These are phyloP conservation scores for Yamadazyma nakazawae DNA, from an alignment of 805 yeast species.

Conservation along the genomic window DNA sequence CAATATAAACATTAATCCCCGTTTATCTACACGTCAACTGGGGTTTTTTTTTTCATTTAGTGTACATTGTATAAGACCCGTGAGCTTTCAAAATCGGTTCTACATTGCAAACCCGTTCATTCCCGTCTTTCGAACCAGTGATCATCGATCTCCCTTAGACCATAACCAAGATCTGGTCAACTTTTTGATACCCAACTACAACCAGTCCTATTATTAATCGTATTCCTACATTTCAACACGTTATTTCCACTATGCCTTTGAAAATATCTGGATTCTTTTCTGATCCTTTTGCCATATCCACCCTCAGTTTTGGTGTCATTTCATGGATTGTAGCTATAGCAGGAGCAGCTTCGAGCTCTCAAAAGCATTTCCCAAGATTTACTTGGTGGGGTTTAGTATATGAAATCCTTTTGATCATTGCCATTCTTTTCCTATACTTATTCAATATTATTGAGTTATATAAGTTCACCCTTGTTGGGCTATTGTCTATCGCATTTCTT, in stretches of 20 bases:
- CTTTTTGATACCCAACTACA: background rate
- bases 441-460: constrained; percentile 68
- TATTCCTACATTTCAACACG: background rate
- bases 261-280: constrained; percentile 54
- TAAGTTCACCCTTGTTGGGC: constrained; percentile 54
- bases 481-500: constrained; percentile 68
- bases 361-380: constrained; percentile 63
- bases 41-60: background rate
- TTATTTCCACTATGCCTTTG: constrained; percentile 28
- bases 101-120: background rate
- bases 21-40: background rate
- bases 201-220: background rate
- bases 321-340: constrained; percentile 89
- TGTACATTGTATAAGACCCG: background rate
- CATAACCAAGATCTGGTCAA: background rate
- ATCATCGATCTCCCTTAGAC: background rate
- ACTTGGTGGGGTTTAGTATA: constrained; percentile 97
- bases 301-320: constrained; percentile 66
- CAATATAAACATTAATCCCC: constrained; percentile 6
- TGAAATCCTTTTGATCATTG: constrained; percentile 58
- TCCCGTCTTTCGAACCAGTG: background rate
- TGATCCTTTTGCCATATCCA: constrained; percentile 86
- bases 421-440: constrained; percentile 50
- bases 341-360: constrained; percentile 59
- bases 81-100: background rate